Base-by-base conservation (phyloP, 768 basidiomycete species). In the Strobilomyces echinocephalus region DNA sequence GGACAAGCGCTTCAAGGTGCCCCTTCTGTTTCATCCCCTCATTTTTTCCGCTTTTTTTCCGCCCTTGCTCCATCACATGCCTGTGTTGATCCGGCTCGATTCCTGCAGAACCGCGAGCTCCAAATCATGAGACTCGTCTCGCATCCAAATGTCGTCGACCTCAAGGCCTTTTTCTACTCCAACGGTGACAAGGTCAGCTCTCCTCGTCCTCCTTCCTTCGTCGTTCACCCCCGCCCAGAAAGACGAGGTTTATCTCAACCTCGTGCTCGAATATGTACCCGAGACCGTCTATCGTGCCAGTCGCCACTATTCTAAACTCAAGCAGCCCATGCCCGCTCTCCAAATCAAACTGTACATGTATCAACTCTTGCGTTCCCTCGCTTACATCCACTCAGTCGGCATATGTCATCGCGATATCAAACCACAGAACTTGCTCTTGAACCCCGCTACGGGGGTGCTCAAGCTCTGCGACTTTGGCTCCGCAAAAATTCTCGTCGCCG, bases 321-420 rank as follows among this genome's bases (percentile, higher is more conserved):
- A 99, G 79, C 97, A 99, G 70, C 91, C 92, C 55, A 99, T 99
- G 97, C 97, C 97, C 30, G 97, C 94, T 85, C 84, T 97, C 49
- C 97, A 98, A 77, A 95, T 99, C 79, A 98, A 98, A 78, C 75
- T 99, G 66, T 99, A 99, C 79, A 98, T 97, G 95, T 97, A 97
- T 74, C 92, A 99, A 74, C 89, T 99, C 63, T 79, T 99, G 60
- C 92, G 97, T 56, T 99, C 97, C 15, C 80, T 99, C 56, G 94
- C 95, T 60, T 98, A 99, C 80, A 99, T 99, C 71, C 97, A 99
- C 70, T 97, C 94, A 18, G 91, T 98, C 62, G 97, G 97, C 66
- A 99, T 98, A 65, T 99, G 97, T 72, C 97, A 99, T 75, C 90
- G 97, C 66, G 97, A 99, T 72, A 99, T 99, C 82, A 99, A 99